phyloP scores from a whole-genome alignment of 495 filamentous ascomycete genomes.

The Lophiotrema nucula region DNA sequence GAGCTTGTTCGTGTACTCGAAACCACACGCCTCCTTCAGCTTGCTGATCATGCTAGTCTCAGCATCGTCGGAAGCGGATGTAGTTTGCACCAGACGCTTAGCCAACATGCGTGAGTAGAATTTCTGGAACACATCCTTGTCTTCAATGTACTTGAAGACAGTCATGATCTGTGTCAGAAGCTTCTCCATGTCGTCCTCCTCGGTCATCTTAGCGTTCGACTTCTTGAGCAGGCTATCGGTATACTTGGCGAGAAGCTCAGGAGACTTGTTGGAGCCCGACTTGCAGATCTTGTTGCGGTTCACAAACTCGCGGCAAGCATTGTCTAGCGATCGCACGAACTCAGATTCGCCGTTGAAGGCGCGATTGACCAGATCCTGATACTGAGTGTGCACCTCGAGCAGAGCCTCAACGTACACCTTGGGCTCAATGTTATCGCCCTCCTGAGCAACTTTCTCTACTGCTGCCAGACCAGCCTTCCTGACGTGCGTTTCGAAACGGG shows the following conservation, averaged over 20 bases:
- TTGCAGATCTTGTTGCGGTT: constrained; percentile 96
- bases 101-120: constrained; percentile 98
- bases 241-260: constrained; percentile 92
- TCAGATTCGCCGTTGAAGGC: constrained; percentile 96
- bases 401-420: constrained; percentile 96
- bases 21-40: constrained; percentile 96
- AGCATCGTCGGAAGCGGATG: constrained; percentile 92
- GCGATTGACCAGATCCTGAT: constrained; percentile 83
- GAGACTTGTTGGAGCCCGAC: constrained; percentile 84
- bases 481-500: constrained; percentile 89
- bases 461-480: constrained; percentile 81
- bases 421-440: constrained; percentile 88
- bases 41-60: constrained; percentile 99
- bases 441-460: constrained; percentile 85
- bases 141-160: constrained; percentile 99
- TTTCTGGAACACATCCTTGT: constrained; percentile 99
- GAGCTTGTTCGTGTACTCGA: constrained; percentile 98
- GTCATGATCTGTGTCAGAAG: constrained; percentile 97
- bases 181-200: constrained; percentile 89
- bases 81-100: constrained; percentile 89
- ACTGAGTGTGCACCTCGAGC: constrained; percentile 89
- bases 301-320: constrained; percentile 96
- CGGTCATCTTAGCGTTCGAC: constrained; percentile 75
- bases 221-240: constrained; percentile 93
- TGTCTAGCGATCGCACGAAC: constrained; percentile 94